These are phyloP conservation scores for Westerdykella ornata DNA, from an alignment of 2,329 filamentous ascomycete species.

Conservation along the genomic window DNA sequence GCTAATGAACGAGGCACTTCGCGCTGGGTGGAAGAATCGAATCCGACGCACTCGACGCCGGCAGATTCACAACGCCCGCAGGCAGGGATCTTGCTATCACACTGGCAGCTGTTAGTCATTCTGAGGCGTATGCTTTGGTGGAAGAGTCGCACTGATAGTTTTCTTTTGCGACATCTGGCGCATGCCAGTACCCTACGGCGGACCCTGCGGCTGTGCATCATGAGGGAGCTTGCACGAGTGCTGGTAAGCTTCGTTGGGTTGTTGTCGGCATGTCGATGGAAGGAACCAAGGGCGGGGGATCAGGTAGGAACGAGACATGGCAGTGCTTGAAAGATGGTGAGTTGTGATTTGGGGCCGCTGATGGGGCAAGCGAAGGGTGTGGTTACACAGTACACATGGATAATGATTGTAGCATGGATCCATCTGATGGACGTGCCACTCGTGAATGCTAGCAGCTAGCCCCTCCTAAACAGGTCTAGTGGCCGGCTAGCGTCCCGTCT, in stretches of 20 bases:
- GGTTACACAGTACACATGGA: too few species aligned
- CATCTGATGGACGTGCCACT: too few species aligned
- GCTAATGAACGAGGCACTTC: conserved; percentile 31
- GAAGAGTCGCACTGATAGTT: neutral
- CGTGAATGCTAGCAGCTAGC: too few species aligned
- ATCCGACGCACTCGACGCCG: conserved; percentile 28
- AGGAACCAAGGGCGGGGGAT: conserved; percentile 5
- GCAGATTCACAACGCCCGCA: conserved; percentile 31
- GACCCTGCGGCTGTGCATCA: conserved; percentile 32
- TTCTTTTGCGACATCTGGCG: conserved; percentile 32
- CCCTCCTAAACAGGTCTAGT: too few species aligned
- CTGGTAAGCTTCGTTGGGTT: neutral
- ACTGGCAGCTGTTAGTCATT: conserved; percentile 21
- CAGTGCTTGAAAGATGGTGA: conserved; percentile 2
- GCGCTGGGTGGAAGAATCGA: conserved; percentile 30
- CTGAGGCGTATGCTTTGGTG: conserved; percentile 1
- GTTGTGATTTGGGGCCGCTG: conserved; percentile 4
- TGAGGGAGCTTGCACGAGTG: conserved; percentile 12
- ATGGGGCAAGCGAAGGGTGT: conserved; percentile 3
- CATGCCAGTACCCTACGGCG: conserved; percentile 32
- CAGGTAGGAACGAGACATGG: conserved; percentile 14
- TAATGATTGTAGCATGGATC: too few species aligned
- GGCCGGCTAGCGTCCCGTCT: neutral
- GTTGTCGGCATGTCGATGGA: too few species aligned
- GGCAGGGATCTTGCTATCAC: conserved; percentile 32